These are phyloP conservation scores for Cystoderma amianthinum DNA, from an alignment of 768 basidiomycete species.

Conservation along the genomic window DNA sequence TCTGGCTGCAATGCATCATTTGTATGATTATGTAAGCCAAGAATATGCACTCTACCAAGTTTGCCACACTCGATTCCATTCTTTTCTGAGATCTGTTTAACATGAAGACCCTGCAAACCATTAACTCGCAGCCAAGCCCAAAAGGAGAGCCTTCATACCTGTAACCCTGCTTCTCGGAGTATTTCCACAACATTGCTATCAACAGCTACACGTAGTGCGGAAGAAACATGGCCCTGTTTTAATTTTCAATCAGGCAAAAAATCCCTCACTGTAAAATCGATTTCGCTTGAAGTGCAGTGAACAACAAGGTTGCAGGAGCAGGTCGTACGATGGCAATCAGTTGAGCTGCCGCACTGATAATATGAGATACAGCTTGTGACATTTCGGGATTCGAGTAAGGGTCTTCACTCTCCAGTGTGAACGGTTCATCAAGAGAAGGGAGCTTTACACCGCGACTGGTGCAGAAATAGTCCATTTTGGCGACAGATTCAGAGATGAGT, in stretches of 20 bases:
- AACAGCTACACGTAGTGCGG: too few relatives aligned
- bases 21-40: too few relatives aligned
- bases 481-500: too few relatives aligned
- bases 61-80: constrained; percentile 40
- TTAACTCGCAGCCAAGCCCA: constrained; percentile 68
- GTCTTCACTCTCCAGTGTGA: constrained; percentile 40
- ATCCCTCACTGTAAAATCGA: too few relatives aligned
- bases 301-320: too few relatives aligned
- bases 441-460: too few relatives aligned
- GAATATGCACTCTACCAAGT: too few relatives aligned
- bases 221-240: constrained; percentile 51
- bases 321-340: constrained; percentile 56
- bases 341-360: constrained; percentile 67
- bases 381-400: constrained; percentile 57
- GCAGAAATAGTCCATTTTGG: too few relatives aligned
- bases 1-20: too few relatives aligned
- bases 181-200: too few relatives aligned
- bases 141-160: constrained; percentile 65
- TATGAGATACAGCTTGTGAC: constrained; percentile 49
- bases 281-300: too few relatives aligned
- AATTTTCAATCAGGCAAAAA: constrained; percentile 64
- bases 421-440: constrained; percentile 47
- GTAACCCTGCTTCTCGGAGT: too few relatives aligned
- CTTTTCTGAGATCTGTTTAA: constrained; percentile 33
- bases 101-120: constrained; percentile 46